Evolutionary conservation across 2,329 filamentous ascomycete species (phyloP), one percentile per base, ranked within the genome.

Genomic region (Pseudogymnoascus sp.): DNA sequence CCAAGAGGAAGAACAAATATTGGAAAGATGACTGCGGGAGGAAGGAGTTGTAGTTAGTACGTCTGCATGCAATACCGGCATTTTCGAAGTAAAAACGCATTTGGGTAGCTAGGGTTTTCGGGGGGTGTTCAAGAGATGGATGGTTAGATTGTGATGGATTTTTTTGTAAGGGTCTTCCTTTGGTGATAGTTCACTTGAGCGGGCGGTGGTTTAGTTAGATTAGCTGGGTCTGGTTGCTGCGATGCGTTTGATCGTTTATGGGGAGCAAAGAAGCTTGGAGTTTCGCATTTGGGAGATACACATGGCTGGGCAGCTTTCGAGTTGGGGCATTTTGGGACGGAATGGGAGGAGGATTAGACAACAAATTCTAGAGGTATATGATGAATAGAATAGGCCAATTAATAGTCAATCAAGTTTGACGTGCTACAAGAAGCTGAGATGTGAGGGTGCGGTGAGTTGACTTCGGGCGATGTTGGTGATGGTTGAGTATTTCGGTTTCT

Each of bases 321-420:
- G 25, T 33, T 56, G 50, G 28, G 11, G 28, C 50, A 56, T 56
- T 56, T 12, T 33, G 28, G 50, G 28, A 56, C 33, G 50, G 50
- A 33, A 56, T 56, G 50, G 50, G 50, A 56, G 50, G 50, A 56
- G 50, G 28, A 33, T 56, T 56, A 56, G 50, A 56, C 50, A 56
- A 56, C 50, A 56, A 33, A 21, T 56, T 33, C 28, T 56, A 33
- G 50, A 33, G 50, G 10, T 33, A 56, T 56, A 56, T 56, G 50
- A 33, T 56, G 50, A 33, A 56, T 56, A 56, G 50, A 56, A 56
- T 56, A 56, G 28, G 50, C 50, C 28, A 56, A 56, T 56, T 56
- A 56, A 56, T 56, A 56, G 16, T 56, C 50, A 33, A 56, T 14
- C 28, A 7, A 18, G 10, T 18, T 56, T 21, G 16, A 56, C 25